These are phyloP conservation scores for Russula emetica DNA, from an alignment of 768 basidiomycete species.

Conservation along the genomic window DNA sequence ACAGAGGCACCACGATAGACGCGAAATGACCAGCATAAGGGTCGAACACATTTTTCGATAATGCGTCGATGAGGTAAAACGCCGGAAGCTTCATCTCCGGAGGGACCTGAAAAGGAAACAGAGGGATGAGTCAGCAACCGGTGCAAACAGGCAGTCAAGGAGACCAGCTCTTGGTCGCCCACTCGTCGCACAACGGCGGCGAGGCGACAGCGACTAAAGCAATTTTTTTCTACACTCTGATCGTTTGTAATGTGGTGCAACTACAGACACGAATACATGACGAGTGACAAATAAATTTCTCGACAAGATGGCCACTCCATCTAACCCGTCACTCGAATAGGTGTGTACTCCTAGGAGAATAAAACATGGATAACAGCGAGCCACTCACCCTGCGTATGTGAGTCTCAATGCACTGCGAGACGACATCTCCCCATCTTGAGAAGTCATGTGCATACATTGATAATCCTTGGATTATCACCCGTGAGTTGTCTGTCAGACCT, in stretches of 20 bases:
- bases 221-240: slow-evolving; percentile 21
- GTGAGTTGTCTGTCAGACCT: slow-evolving; percentile 89
- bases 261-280: slow-evolving; percentile 18
- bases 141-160: slow-evolving; percentile 28
- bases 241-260: slow-evolving; percentile 22
- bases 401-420: slow-evolving; percentile 75
- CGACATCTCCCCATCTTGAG: slow-evolving; percentile 69
- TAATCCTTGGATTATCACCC: slow-evolving; percentile 87
- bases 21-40: slow-evolving; percentile 88
- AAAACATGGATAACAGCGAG: slow-evolving; percentile 25
- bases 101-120: slow-evolving; percentile 58
- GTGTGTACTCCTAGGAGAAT: not conserved
- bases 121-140: slow-evolving; percentile 65
- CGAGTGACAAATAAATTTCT: slow-evolving; percentile 8
- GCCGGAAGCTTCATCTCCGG: slow-evolving; percentile 88
- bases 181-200: slow-evolving; percentile 19
- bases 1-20: slow-evolving; percentile 74
- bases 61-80: slow-evolving; percentile 94
- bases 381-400: slow-evolving; percentile 86
- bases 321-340: slow-evolving; percentile 14
- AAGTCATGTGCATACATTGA: slow-evolving; percentile 92
- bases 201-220: slow-evolving; percentile 4
- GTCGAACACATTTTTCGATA: slow-evolving; percentile 92
- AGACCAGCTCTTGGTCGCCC: slow-evolving; percentile 27
- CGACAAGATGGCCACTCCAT: slow-evolving; percentile 10